phyloP scores from a whole-genome alignment of 2,329 filamentous ascomycete genomes.

The Rugonectria rugulosa region DNA sequence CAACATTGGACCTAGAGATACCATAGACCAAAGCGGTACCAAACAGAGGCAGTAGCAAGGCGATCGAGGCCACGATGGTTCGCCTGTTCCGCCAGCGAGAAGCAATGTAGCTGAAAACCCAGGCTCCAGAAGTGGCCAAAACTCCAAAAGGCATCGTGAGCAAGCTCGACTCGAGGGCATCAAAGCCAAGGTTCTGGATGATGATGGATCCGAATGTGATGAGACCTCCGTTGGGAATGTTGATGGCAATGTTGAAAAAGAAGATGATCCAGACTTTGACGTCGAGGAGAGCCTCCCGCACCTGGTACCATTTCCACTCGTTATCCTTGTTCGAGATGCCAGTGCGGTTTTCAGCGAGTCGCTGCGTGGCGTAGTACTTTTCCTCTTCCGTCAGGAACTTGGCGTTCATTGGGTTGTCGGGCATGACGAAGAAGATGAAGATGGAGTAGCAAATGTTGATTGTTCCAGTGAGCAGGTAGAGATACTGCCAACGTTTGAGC shows the following conservation, averaged over 20 bases:
- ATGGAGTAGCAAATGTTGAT: constrained; percentile 22
- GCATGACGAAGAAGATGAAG: constrained; percentile 16
- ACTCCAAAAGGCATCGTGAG: constrained; percentile 23
- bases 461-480: constrained; percentile 32
- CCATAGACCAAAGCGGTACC: constrained; percentile 22
- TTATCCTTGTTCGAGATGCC: constrained; percentile 44
- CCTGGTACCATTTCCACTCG: constrained; percentile 56
- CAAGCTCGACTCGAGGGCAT: constrained; percentile 9
- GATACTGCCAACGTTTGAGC: constrained; percentile 31
- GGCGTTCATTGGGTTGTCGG: constrained; percentile 23
- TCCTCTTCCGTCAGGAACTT: constrained; percentile 16
- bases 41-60: constrained; percentile 12
- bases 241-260: constrained; percentile 54
- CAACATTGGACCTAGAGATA: constrained; percentile 17
- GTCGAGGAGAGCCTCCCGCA: constrained; percentile 56
- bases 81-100: constrained; percentile 9
- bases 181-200: constrained; percentile 21
- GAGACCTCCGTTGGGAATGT: constrained; percentile 63
- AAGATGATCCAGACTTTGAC: constrained; percentile 64
- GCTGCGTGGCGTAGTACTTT: constrained; percentile 10
- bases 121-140: constrained; percentile 11
- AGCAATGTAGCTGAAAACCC: constrained; percentile 11
- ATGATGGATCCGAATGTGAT: constrained; percentile 22
- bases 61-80: constrained; percentile 16
- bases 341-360: constrained; percentile 27